These are phyloP conservation scores for Hura crepitans DNA, from an alignment of 441 rosid genomes.

Conservation along the genomic window DNA sequence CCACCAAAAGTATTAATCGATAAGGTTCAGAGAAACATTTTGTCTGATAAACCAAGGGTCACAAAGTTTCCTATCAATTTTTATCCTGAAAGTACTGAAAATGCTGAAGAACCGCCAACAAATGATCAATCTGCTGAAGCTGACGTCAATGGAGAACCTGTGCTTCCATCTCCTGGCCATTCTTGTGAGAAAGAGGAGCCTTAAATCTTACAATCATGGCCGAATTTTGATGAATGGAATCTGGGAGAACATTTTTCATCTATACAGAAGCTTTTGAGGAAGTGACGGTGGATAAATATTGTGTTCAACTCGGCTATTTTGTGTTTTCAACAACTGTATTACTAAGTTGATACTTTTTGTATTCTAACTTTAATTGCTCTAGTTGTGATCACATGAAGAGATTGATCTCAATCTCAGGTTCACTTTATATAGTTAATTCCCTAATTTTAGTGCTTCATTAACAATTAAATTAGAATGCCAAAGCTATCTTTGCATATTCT, in stretches of 20 bases:
- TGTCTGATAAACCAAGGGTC: conserved; percentile 71
- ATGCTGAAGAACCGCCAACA: conserved; percentile 38
- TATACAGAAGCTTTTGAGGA: conserved; percentile 9
- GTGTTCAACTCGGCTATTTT: conserved; percentile 10
- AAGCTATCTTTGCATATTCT: background rate
- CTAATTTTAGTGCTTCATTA: background rate
- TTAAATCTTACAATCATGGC: conserved; percentile 10
- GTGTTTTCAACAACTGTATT: background rate
- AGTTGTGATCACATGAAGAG: conserved; percentile 14
- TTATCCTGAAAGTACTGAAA: conserved; percentile 51
- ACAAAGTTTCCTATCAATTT: conserved; percentile 79
- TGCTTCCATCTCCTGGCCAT: conserved; percentile 30
- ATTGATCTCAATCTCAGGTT: background rate
- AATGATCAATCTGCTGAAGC: conserved; percentile 39
- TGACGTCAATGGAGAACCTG: conserved; percentile 33
- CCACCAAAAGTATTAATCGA: conserved; percentile 55
- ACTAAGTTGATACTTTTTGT: conserved; percentile 9
- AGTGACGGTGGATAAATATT: conserved; percentile 12
- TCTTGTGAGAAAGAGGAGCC: conserved; percentile 32
- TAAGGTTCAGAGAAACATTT: conserved; percentile 64
- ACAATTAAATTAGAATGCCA: background rate
- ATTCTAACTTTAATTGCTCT: conserved; percentile 16
- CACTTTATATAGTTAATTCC: background rate
- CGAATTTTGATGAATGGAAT: conserved; percentile 15
- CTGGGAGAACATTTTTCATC: background rate